Evolutionary conservation across 1,139 yeast species (phyloP).

Genomic region (Nakaseomyces uthaithaninus): DNA sequence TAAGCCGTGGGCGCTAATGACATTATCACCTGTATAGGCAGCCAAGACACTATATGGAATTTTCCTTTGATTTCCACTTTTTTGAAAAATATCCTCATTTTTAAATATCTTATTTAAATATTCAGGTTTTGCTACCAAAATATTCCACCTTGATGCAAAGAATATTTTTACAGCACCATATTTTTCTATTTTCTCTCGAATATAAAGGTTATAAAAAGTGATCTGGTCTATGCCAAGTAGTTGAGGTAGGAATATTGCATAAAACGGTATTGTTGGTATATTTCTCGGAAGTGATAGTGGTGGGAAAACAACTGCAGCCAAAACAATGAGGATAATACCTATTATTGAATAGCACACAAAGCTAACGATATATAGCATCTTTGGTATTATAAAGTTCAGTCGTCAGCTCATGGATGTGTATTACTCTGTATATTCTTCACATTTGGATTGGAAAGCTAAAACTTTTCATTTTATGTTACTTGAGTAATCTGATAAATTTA

Average conservation of each 20-base stretch:
- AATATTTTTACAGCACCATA: constrained; percentile 54
- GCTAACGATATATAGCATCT: neutral
- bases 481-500: too few species aligned
- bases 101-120: constrained; percentile 41
- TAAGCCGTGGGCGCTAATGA: constrained; percentile 52
- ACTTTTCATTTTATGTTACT: too few species aligned
- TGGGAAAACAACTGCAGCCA: constrained; percentile 26
- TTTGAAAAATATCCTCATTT: constrained; percentile 44
- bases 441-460: neutral
- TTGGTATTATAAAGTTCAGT: too few species aligned
- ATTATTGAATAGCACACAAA: neutral
- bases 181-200: constrained; percentile 37
- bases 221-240: constrained; percentile 43
- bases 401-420: too few species aligned
- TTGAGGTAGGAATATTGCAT: constrained; percentile 46
- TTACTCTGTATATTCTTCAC: too few species aligned
- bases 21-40: constrained; percentile 53
- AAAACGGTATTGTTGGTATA: constrained; percentile 57
- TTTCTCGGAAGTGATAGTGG: constrained; percentile 35
- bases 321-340: constrained; percentile 6
- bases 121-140: constrained; percentile 45
- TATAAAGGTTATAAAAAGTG: constrained; percentile 39
- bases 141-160: constrained; percentile 59
- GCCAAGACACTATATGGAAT: constrained; percentile 51
- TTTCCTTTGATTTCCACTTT: constrained; percentile 54